Percentiles rank a stretch among this genome's conserved stretches.
Evolutionary conservation across 345 rosid genomes (phyloP).

Genomic region (Eucalyptus grandis): DNA sequence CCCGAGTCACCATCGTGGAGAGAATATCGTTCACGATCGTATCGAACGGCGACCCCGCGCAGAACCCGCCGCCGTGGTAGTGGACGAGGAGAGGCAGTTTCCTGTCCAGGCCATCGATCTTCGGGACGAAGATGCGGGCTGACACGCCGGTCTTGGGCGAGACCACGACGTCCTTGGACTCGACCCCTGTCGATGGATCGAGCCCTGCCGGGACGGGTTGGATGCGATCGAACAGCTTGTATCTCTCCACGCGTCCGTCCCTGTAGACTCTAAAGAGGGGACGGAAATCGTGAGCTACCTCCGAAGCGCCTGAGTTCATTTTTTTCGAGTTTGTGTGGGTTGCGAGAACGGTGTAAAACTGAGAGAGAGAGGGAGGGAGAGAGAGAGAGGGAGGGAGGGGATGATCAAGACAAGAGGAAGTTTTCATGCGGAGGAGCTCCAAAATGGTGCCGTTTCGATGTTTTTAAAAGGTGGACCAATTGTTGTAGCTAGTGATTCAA

Average conservation of each 20-base stretch:
- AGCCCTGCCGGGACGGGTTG: neutral
- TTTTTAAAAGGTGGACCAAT: neutral
- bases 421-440: neutral
- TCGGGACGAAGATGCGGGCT: slow-evolving; percentile 16
- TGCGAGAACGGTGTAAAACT: neutral
- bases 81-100: slow-evolving; percentile 31
- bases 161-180: slow-evolving; percentile 12
- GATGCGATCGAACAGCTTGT: neutral
- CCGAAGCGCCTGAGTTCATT: neutral
- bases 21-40: neutral
- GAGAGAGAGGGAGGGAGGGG: neutral
- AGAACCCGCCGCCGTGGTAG: slow-evolving; percentile 50
- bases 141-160: slow-evolving; percentile 1
- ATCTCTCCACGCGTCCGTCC: slow-evolving; percentile 21
- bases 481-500: neutral
- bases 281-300: slow-evolving; percentile 14
- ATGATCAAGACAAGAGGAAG: neutral
- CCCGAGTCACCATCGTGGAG: slow-evolving; percentile 1
- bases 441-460: neutral
- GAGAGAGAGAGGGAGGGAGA: neutral
- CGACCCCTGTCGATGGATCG: slow-evolving; percentile 15
- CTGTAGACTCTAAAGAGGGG: slow-evolving; percentile 24
- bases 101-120: neutral
- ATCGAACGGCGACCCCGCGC: slow-evolving; percentile 21
- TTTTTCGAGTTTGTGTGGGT: neutral